These are phyloP conservation scores for Paracoccidioides lutzii DNA, from an alignment of 2,329 filamentous ascomycete genomes.

Conservation along the genomic window DNA sequence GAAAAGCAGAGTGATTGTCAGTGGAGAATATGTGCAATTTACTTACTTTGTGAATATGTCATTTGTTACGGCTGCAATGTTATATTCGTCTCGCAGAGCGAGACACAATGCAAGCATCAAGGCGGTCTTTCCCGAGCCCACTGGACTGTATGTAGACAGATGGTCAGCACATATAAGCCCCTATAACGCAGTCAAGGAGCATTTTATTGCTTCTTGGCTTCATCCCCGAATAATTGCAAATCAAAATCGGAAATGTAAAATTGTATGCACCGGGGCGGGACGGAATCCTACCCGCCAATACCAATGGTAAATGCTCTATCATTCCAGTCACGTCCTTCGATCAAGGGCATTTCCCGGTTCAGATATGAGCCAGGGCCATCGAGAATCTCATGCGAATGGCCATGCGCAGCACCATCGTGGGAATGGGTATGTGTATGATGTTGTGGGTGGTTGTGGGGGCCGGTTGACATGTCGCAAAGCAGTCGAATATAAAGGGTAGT, in stretches of 20 bases:
- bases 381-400: constrained; percentile 91
- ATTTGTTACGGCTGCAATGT: constrained; percentile 91
- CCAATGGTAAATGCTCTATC: constrained; percentile 89
- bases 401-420: constrained; percentile 57
- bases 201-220: background rate
- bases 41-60: constrained; percentile 82
- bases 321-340: constrained; percentile 74
- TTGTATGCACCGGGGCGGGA: background rate
- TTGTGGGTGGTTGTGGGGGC: constrained; percentile 11
- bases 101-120: constrained; percentile 90
- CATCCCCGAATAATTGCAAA: background rate
- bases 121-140: constrained; percentile 93
- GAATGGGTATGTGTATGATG: constrained; percentile 35
- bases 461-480: background rate
- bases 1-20: background rate
- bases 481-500: background rate
- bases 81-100: constrained; percentile 65
- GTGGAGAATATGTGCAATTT: constrained; percentile 2
- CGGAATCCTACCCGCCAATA: constrained; percentile 70
- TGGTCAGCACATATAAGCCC: background rate
- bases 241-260: background rate
- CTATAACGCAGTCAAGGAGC: background rate
- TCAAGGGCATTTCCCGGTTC: constrained; percentile 83
- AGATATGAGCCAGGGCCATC: constrained; percentile 84
- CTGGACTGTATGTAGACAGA: constrained; percentile 47